phyloP scores from a whole-genome alignment of 2,329 filamentous ascomycete species.

The Knufia petricola region DNA sequence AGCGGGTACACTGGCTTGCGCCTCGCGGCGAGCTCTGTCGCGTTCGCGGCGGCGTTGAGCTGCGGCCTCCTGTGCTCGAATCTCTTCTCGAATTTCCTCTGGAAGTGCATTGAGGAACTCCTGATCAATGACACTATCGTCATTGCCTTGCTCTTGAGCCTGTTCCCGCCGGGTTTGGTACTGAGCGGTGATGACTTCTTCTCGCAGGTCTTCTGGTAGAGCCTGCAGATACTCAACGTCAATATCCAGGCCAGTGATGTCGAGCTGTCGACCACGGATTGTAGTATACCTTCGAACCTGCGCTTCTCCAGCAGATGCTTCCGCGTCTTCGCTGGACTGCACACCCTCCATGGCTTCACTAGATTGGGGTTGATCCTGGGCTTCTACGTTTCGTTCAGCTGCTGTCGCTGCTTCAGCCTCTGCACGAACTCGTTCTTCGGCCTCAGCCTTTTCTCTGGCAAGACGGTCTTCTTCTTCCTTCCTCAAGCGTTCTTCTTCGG shows the following conservation, averaged over 20 bases:
- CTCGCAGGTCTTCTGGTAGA: conserved; percentile 91
- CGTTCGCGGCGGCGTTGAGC: conserved; percentile 82
- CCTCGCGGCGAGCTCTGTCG: conserved; percentile 65
- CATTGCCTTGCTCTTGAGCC: conserved; percentile 54
- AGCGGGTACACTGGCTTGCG: conserved; percentile 40
- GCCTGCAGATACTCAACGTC: conserved; percentile 90
- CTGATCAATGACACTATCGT: conserved; percentile 33
- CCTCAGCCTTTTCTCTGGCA: conserved; percentile 43
- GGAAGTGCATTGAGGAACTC: conserved; percentile 87
- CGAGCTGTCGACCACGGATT: conserved; percentile 76
- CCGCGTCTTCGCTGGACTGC: conserved; percentile 40
- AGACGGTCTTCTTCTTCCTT: conserved; percentile 59
- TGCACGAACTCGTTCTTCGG: conserved; percentile 49
- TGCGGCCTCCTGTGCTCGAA: conserved; percentile 79
- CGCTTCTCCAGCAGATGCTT: conserved; percentile 31
- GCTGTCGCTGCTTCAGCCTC: conserved; percentile 33
- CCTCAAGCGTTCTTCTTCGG: conserved; percentile 64
- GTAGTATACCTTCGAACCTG: conserved; percentile 65
- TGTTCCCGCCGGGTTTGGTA: conserved; percentile 73
- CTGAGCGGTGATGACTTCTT: conserved; percentile 90
- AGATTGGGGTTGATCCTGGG: conserved; percentile 37
- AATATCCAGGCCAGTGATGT: conserved; percentile 90
- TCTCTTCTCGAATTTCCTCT: conserved; percentile 77
- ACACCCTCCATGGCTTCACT: conserved; percentile 61
- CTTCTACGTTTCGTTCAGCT: conserved; percentile 7